These are phyloP conservation scores for Taphrina wiesneri DNA, from an alignment of 1,139 yeast species.

Conservation along the genomic window DNA sequence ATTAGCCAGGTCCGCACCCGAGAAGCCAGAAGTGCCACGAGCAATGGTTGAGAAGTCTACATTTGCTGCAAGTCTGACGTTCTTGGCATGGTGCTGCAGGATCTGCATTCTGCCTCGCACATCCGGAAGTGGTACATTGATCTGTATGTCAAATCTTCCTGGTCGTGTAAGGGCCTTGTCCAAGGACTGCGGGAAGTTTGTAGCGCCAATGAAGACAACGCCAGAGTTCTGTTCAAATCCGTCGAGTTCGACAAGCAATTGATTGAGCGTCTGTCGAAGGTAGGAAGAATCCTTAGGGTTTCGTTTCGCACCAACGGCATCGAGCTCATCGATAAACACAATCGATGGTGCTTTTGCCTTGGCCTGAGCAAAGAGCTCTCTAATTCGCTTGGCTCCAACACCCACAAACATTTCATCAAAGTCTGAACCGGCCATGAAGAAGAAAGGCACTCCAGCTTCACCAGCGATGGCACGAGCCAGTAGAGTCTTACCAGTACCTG, in stretches of 20 bases:
- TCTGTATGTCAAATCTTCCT: constrained; percentile 95
- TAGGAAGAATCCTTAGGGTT: constrained; percentile 97
- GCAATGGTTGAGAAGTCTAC: constrained; percentile 90
- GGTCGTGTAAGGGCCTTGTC: constrained; percentile 98
- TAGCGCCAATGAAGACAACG: constrained; percentile 94
- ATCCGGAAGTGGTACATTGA: constrained; percentile 93
- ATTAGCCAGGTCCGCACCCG: constrained; percentile 96
- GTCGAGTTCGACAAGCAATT: constrained; percentile 89
- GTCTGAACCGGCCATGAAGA: constrained; percentile 97
- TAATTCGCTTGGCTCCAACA: constrained; percentile 96
- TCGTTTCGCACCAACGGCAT: constrained; percentile 97
- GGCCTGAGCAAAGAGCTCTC: constrained; percentile 91
- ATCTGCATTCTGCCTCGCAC: constrained; percentile 96
- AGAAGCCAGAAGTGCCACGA: constrained; percentile 94
- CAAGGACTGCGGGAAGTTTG: constrained; percentile 94
- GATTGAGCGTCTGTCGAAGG: constrained; percentile 95
- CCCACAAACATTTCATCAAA: constrained; percentile 98
- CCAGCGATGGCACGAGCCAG: constrained; percentile 99
- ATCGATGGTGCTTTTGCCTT: constrained; percentile 96
- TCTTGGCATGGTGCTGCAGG: constrained; percentile 85
- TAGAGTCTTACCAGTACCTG: constrained; percentile 98
- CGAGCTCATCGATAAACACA: constrained; percentile 92
- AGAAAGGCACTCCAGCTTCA: constrained; percentile 98
- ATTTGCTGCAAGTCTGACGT: constrained; percentile 77
- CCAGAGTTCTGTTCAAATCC: constrained; percentile 50